These are phyloP conservation scores for Larix kaempferi DNA, from an alignment of 75 land plant species.

Conservation along the genomic window DNA sequence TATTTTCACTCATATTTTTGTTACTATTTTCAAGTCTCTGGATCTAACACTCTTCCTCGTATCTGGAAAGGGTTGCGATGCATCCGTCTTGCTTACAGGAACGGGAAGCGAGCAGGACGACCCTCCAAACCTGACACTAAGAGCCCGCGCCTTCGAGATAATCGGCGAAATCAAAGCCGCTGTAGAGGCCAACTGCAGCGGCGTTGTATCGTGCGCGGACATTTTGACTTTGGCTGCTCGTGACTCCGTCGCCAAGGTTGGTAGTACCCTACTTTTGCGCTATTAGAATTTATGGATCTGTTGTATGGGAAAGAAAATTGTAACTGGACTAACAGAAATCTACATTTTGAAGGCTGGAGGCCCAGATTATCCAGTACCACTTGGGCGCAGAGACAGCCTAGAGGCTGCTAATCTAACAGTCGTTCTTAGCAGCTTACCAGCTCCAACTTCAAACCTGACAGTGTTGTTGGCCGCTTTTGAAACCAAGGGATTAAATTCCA, in stretches of 20 bases:
- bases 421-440: background rate
- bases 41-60: too few relatives aligned
- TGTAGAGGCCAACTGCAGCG: constrained; percentile 7
- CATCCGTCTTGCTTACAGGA: constrained; percentile 44
- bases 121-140: constrained; percentile 33
- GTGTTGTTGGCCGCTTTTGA: background rate
- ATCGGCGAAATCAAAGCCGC: constrained; percentile 16
- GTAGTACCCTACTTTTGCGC: background rate
- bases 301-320: background rate
- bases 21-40: too few relatives aligned
- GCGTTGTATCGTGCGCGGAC: constrained; percentile 3
- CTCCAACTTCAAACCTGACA: background rate
- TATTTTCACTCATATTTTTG: too few relatives aligned
- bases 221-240: constrained; percentile 6
- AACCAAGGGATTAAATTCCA: too few relatives aligned
- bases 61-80: constrained; percentile 42
- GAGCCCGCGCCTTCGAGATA: constrained; percentile 33
- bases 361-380: constrained; percentile 3
- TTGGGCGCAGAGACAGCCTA: constrained; percentile 12
- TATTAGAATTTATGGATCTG: background rate
- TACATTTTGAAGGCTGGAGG: constrained; percentile 8
- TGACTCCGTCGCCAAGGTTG: background rate
- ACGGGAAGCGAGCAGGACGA: constrained; percentile 30
- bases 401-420: too few relatives aligned
- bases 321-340: background rate